Percentiles rank a stretch among this genome's conserved stretches.
phyloP scores from a whole-genome alignment of 352 stramenopile species.

The Pseudoperonospora humuli region DNA sequence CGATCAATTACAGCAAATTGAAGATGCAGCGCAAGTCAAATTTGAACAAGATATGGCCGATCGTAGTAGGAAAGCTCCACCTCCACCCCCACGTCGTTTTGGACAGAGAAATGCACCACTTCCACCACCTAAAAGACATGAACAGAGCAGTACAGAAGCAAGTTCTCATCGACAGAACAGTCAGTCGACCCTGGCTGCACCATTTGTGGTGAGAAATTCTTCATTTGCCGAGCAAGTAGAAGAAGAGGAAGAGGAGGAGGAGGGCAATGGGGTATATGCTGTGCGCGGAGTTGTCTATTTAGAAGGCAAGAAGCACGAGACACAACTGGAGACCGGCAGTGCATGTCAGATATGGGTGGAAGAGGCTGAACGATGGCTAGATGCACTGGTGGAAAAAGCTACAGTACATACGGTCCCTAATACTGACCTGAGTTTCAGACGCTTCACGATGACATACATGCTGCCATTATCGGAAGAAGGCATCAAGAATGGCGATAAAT shows the following conservation, averaged over 20 bases:
- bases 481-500: conserved; percentile 7
- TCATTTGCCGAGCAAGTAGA: conserved; percentile 1
- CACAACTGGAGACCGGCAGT: conserved; percentile 57
- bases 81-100: conserved; percentile 28
- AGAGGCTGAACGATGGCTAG: conserved; percentile 61
- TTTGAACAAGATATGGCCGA: conserved; percentile 51
- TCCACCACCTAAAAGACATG: conserved; percentile 10
- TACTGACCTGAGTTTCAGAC: conserved; percentile 50
- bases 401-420: conserved; percentile 58
- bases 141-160: neutral
- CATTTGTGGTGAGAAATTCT: neutral
- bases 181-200: neutral
- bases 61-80: conserved; percentile 5
- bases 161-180: neutral
- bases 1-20: conserved; percentile 65
- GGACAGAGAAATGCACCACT: conserved; percentile 5
- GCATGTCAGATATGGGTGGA: conserved; percentile 81
- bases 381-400: conserved; percentile 60
- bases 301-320: conserved; percentile 70
- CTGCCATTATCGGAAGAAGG: conserved; percentile 16
- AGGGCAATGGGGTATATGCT: conserved; percentile 65
- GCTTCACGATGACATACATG: conserved; percentile 66
- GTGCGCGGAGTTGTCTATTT: conserved; percentile 67
- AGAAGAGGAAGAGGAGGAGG: conserved; percentile 33
- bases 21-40: conserved; percentile 48